Base-by-base conservation (phyloP, 1,139 yeast species). In the Protomyces arabidopsidicola region DNA sequence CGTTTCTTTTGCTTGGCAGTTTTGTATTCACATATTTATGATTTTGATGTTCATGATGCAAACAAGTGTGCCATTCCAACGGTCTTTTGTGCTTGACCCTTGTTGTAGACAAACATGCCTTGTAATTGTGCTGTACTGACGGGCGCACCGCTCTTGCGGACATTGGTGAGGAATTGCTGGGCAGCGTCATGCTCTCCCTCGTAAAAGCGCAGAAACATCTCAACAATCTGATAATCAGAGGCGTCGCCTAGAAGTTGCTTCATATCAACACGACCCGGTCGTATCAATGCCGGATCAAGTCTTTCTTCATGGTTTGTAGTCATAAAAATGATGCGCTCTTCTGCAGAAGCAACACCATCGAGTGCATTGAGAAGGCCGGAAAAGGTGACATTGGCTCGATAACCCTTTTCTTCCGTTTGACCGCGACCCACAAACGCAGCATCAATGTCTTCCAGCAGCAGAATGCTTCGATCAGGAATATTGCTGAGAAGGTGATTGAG, bases 311-410 rank as follows among this genome's bases (percentile, higher is more conserved):
- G 98, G 75, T 93, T 93, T 24, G 98, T 91, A 16, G 99, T 93
- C 98, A 93, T 93, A 75, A 93, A 93, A 0, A 97, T 93, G 51
- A 93, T 81, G 59, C 97, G 87, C 72, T 93, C 98, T 72, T 93
- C 98, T 1, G 98, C 96, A 54, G 97, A 88, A 1, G 98, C 96
- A n/a, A 93, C 98, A 59, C 98, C 99, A 74, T 93, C 99, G 57
- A 93, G 79, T 0, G 98, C 97, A 73, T 93, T 93, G 67, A 93
- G 78, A 61, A 93, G 79, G 0, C 98, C 99, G 57, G 96, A 88
- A 72, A 93, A 95, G 0, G 99, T 93, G 24, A 95, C 97, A 16
- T 97, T 96, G 38, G 60, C 52, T 9, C 58, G 53, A 54, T 55
- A 60, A 3, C 65, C 63, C 10, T 35, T 27, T 45, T 84, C 83